These are phyloP conservation scores for Debaryomyces coudertii DNA, from an alignment of 1,139 yeast species.

Conservation along the genomic window DNA sequence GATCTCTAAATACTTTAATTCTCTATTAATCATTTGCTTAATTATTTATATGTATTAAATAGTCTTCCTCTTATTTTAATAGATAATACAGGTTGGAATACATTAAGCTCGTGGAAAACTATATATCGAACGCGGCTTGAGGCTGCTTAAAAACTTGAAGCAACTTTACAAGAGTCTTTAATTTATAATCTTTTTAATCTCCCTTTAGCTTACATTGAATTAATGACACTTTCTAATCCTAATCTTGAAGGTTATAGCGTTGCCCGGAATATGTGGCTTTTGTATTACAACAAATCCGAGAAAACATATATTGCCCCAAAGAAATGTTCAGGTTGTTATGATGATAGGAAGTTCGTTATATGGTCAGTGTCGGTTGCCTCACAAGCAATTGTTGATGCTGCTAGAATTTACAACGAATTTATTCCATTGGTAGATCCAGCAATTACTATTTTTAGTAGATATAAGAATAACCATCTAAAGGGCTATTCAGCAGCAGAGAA, in stretches of 20 bases:
- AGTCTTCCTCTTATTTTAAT: neutral
- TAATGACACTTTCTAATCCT: slow-evolving; percentile 39
- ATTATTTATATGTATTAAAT: neutral
- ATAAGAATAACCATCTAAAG: slow-evolving; percentile 52
- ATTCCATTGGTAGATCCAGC: slow-evolving; percentile 62
- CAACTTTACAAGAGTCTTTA: neutral
- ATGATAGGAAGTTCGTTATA: slow-evolving; percentile 58
- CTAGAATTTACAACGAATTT: slow-evolving; percentile 57
- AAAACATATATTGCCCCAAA: slow-evolving; percentile 48
- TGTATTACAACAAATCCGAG: slow-evolving; percentile 47
- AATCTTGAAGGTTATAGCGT: slow-evolving; percentile 56
- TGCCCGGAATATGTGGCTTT: slow-evolving; percentile 48
- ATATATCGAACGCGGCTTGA: neutral
- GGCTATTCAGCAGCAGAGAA: slow-evolving; percentile 65
- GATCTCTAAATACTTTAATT: slow-evolving; percentile 5
- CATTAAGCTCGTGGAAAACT: too few relatives aligned
- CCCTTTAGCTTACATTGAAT: neutral
- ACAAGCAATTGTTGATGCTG: slow-evolving; percentile 65
- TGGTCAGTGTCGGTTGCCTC: slow-evolving; percentile 73
- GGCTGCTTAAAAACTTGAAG: neutral
- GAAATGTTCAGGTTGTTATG: slow-evolving; percentile 53
- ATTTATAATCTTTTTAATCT: neutral
- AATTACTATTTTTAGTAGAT: slow-evolving; percentile 52
- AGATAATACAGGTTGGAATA: too few relatives aligned
- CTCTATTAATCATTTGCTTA: slow-evolving; percentile 1